phyloP scores from a whole-genome alignment of 345 rosid species.

The Bruguiera gymnorhiza region DNA sequence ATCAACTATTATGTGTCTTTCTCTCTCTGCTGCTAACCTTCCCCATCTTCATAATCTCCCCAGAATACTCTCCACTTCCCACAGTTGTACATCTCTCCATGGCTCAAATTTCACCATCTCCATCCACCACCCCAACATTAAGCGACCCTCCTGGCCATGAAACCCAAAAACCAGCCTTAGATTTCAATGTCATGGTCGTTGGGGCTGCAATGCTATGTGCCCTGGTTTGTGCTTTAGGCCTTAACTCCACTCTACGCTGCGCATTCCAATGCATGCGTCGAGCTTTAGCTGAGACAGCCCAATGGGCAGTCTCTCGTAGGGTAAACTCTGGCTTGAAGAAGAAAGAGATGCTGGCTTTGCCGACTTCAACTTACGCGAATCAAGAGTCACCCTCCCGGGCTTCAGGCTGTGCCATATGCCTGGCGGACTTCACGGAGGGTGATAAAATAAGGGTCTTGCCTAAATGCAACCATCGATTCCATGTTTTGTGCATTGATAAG shows the following conservation, averaged over 20 bases:
- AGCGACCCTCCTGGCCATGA: slow-evolving; percentile 8
- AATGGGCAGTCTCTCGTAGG: slow-evolving; percentile 23
- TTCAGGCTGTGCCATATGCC: slow-evolving; percentile 54
- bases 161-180: background rate
- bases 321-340: slow-evolving; percentile 30
- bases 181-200: slow-evolving; percentile 33
- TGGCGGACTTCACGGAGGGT: slow-evolving; percentile 47
- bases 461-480: slow-evolving; percentile 58
- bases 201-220: slow-evolving; percentile 39
- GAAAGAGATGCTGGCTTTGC: slow-evolving; percentile 34
- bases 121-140: slow-evolving; percentile 13
- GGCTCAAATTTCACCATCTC: slow-evolving; percentile 30
- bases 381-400: slow-evolving; percentile 13
- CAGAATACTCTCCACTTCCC: background rate
- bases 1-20: background rate
- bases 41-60: background rate
- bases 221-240: slow-evolving; percentile 37
- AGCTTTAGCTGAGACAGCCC: slow-evolving; percentile 16
- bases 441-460: slow-evolving; percentile 53
- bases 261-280: slow-evolving; percentile 34
- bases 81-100: slow-evolving; percentile 6
- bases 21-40: background rate
- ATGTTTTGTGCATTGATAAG: slow-evolving; percentile 53
- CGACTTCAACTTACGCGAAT: slow-evolving; percentile 27
- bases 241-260: slow-evolving; percentile 33